A percentile compares a stretch with the other conserved stretches of the same genome.
Conservation (phyloP, 2,329 filamentous ascomycete genomes). For the Diaporthe longicolla region DNA sequence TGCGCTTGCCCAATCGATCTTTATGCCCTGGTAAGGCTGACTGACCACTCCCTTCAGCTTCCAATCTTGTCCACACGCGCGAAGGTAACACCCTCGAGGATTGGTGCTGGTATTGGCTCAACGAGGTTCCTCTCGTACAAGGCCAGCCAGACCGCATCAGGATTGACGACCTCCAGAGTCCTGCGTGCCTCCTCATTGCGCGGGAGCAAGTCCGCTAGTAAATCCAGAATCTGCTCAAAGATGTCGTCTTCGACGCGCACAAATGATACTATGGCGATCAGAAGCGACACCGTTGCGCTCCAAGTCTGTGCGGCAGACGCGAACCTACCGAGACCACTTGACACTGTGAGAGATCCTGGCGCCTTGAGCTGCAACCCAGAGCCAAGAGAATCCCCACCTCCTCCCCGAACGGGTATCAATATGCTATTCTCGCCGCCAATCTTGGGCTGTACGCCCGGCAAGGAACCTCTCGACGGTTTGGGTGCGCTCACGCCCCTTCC, state of each 20-base stretch:
- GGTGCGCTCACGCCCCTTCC: background rate
- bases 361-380: conserved; percentile 30
- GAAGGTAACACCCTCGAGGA: conserved; percentile 60
- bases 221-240: conserved; percentile 78
- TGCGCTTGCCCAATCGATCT: background rate
- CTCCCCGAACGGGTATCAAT: conserved; percentile 52
- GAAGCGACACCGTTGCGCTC: conserved; percentile 71
- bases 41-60: background rate
- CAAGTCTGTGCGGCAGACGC: conserved; percentile 74
- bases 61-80: conserved; percentile 41
- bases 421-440: conserved; percentile 43
- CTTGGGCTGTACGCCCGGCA: conserved; percentile 31
- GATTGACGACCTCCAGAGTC: conserved; percentile 75
- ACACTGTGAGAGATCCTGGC: conserved; percentile 6
- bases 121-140: conserved; percentile 63
- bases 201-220: conserved; percentile 68
- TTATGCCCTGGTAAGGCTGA: background rate
- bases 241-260: conserved; percentile 77
- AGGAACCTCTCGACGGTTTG: background rate
- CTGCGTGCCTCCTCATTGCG: conserved; percentile 63
- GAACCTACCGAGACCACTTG: conserved; percentile 67
- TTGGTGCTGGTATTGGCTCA: conserved; percentile 54
- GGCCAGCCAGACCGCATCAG: conserved; percentile 83
- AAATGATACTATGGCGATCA: conserved; percentile 72
- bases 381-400: conserved; percentile 31